Base-by-base conservation (phyloP, 1,284 basidiomycete genomes). In the Ceratobasidium sp. region DNA sequence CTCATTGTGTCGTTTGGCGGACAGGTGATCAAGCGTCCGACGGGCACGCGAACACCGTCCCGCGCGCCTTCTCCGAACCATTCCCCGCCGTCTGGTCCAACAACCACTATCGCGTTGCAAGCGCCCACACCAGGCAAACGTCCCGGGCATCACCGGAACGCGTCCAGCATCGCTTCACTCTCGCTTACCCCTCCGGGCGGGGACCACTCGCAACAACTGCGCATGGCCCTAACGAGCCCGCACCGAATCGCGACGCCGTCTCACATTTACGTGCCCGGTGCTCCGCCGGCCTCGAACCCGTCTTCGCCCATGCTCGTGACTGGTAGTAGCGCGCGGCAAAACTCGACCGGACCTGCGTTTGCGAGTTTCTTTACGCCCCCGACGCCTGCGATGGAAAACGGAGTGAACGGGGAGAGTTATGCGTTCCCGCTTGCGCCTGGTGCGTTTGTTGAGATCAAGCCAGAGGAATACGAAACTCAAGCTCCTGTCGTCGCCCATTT, bases 1-100 rank as follows among this genome's bases (percentile, higher is more conserved):
- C 86, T 94, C 33, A 85, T 94, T 42, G 92, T 94, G 13, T 94
- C 92, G 1, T 94, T 94, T 82, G 93, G 93, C 5, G 93, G 93
- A 0, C 93, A 94, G 81, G 85, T 91, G 17, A 91, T 94, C 83
- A 89, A 89, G 70, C 87, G 87, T 46, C 92, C 92, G 2, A 64
- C 68, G n/a, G 71, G 71, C 44, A 74, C 71, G 10, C 69, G 69
- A 9, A 71, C 69, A 17, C 69, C 69, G 26, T 64, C 71, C 13
- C 57, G 71, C 9, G 42, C 57, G n/a, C 54, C 71, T 2, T 64
- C 71, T 20, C 71, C 71, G 40, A 74, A 64, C 71, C 46, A 74
- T 15, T 74, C 71, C 40, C 71, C 71, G 20, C 57, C 57, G 2
- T 12, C 56, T 10, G 42, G 56, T n/a, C 26, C 56, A 17, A 61